These are phyloP conservation scores for Morella rubra DNA, from an alignment of 306 rosid species.

Conservation along the genomic window DNA sequence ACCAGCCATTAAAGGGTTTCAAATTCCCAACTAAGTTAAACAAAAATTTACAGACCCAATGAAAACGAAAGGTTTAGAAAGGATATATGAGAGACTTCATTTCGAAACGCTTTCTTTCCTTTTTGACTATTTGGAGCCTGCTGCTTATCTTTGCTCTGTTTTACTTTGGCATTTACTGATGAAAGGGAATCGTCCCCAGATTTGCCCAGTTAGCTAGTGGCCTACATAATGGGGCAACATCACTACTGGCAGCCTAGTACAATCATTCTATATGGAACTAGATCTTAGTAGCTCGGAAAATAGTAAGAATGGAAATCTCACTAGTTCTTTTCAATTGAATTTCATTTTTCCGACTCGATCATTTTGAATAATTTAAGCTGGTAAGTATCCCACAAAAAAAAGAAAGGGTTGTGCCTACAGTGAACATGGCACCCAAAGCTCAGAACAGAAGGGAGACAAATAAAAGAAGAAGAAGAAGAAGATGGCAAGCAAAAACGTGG, in stretches of 20 bases:
- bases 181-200: conserved; percentile 5
- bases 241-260: neutral
- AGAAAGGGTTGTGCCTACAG: too few relatives aligned
- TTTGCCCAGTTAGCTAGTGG: conserved; percentile 18
- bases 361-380: neutral
- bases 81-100: neutral
- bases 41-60: neutral
- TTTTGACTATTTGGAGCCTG: conserved; percentile 20
- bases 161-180: conserved; percentile 22
- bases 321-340: neutral
- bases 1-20: neutral
- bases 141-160: conserved; percentile 21
- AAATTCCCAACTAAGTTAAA: neutral
- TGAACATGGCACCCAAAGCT: too few relatives aligned
- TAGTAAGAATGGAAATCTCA: neutral
- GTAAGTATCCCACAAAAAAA: too few relatives aligned
- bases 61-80: neutral
- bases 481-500: too few relatives aligned
- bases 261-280: neutral
- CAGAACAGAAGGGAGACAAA: too few relatives aligned
- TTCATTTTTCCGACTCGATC: neutral
- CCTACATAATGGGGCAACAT: conserved; percentile 20
- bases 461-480: too few relatives aligned
- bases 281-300: too few relatives aligned
- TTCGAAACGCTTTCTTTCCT: neutral